Conservation (phyloP, 2,329 filamentous ascomycete genomes). For the Penicillium sp. region DNA sequence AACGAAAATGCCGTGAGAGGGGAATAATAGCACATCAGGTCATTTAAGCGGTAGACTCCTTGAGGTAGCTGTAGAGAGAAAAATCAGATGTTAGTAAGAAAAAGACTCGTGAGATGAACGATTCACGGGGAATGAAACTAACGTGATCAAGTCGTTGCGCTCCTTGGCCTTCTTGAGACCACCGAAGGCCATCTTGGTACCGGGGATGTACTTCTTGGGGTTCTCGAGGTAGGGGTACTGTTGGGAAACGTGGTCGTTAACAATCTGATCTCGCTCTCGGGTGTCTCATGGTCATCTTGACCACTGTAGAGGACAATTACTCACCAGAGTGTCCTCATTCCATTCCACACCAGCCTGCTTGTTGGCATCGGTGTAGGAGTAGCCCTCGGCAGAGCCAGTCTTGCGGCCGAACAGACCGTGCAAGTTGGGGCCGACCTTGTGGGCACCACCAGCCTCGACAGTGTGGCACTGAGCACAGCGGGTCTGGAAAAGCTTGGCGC, state of each 20-base stretch:
- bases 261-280: background rate
- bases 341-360: slow-evolving; percentile 93
- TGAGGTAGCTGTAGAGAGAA: slow-evolving; percentile 40
- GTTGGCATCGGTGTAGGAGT: slow-evolving; percentile 99
- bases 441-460: slow-evolving; percentile 82
- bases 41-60: slow-evolving; percentile 43
- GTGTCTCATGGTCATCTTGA: background rate
- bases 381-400: slow-evolving; percentile 87
- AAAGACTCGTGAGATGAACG: background rate
- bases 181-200: slow-evolving; percentile 99
- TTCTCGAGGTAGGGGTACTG: slow-evolving; percentile 99
- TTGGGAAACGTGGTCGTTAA: slow-evolving; percentile 23
- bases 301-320: slow-evolving; percentile 31
- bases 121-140: slow-evolving; percentile 49
- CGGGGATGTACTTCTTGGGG: slow-evolving; percentile 99
- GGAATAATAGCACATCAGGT: slow-evolving; percentile 28
- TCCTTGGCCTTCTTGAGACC: slow-evolving; percentile 99
- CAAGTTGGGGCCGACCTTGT: slow-evolving; percentile 98
- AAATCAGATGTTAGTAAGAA: background rate
- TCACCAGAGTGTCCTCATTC: slow-evolving; percentile 81
- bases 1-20: slow-evolving; percentile 22
- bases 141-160: slow-evolving; percentile 98
- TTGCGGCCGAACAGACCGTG: slow-evolving; percentile 98
- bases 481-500: slow-evolving; percentile 97
- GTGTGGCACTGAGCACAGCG: slow-evolving; percentile 99